Evolutionary conservation across 108 stramenopile genomes (phyloP).

Genomic region (Bacterosira constricta): DNA sequence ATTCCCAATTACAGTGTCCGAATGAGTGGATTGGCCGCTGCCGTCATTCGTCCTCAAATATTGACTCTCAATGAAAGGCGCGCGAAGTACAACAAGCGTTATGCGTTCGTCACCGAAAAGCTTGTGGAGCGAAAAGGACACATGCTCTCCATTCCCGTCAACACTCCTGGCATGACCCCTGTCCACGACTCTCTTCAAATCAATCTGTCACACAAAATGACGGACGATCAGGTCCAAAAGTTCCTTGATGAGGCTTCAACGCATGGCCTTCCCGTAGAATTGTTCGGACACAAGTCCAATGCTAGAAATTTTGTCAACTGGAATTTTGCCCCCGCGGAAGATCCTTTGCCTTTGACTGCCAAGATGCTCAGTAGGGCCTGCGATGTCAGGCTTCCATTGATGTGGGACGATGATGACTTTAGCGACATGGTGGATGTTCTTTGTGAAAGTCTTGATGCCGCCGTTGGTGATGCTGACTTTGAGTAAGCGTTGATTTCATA

Average conservation of each 20-base stretch:
- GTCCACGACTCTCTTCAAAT: conserved; percentile 91
- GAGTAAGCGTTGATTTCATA: no score
- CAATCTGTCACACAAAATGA: conserved; percentile 69
- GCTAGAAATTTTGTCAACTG: conserved; percentile 92
- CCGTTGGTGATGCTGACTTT: no score
- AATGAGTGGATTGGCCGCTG: conserved; percentile 80
- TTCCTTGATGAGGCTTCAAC: conserved; percentile 73
- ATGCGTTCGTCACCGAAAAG: conserved; percentile 54
- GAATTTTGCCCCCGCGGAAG: conserved; percentile 86
- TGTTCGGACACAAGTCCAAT: conserved; percentile 87
- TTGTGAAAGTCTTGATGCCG: conserved; percentile 65
- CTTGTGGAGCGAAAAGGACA: conserved; percentile 65
- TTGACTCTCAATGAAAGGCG: conserved; percentile 77
- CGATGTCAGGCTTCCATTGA: conserved; percentile 86
- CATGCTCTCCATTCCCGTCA: conserved; percentile 67
- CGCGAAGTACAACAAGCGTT: conserved; percentile 80
- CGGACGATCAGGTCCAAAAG: conserved; percentile 65
- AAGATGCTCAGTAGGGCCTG: conserved; percentile 83
- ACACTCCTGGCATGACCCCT: conserved; percentile 77
- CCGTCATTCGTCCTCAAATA: conserved; percentile 83
- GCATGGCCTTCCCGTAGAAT: conserved; percentile 87
- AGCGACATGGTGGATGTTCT: conserved; percentile 79
- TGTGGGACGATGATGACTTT: conserved; percentile 91
- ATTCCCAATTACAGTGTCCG: conserved; percentile 88
- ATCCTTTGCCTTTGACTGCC: conserved; percentile 83